Evolutionary conservation across 352 stramenopile genomes (phyloP), one percentile per base, ranked within the genome.

Genomic region (Hyaloperonospora brassicae): DNA sequence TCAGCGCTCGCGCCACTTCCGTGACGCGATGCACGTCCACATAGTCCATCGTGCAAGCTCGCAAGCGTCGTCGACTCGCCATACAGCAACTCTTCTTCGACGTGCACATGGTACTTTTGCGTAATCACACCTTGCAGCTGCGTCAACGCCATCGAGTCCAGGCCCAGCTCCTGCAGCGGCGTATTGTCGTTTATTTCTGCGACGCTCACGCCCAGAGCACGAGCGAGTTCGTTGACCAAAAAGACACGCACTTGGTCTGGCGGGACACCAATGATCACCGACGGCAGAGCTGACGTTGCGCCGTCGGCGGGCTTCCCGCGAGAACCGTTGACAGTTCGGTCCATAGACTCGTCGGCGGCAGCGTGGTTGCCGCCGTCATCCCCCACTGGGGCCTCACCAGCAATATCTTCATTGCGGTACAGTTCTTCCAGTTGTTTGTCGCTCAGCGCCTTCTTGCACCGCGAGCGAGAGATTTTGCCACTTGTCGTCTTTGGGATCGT

Each of bases 401-500:
- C 84, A 52, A 90, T 84, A 47, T 90, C 80, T 46, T 90, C 80
- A 42, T 90, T 90, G 25, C 79, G 79, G 50, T 91, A 89, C 7
- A 93, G 50, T 48, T 84, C 76, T 5, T 76, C 62, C 13, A 93
- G 61, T 17, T 66, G 64, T 24, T 89, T 80, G 1, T 79, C 61
- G 35, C 79, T 63, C 2, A 93, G 57, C 21, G 76, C 78, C 61
- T 74, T 73, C 55, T 79, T 87, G 59, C 86, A 93, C 43, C 87
- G 91, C n/a, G 79, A 74, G 53, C 96, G 85, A 22, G 92, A 95
- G 65, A 99, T 99, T 68, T 99, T 99, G 8, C 97, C 97, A 62
- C 93, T 98, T 12, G 93, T 98, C 1, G 97, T 99, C 71, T 99
- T 99, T 7, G 93, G 89, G 47, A 99, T 96, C 1, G 90, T 92